Percentiles rank a stretch among this genome's conserved stretches.
Conservation (phyloP, 352 stramenopile species). For the Globisporangium canariense region DNA sequence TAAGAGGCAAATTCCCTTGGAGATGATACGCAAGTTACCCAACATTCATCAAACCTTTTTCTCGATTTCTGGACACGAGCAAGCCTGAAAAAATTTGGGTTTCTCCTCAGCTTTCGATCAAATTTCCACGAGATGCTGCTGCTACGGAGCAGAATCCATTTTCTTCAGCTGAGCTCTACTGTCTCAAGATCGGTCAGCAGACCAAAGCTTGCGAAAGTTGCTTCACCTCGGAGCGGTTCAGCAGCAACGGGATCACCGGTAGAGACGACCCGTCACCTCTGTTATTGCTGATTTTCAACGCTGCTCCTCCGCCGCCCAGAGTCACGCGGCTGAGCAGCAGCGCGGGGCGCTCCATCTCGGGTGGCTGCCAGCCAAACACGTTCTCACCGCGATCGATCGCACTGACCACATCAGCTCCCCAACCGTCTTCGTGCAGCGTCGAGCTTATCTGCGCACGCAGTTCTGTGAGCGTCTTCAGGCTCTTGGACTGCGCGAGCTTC, state of each 20-base stretch:
- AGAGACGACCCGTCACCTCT: not conserved
- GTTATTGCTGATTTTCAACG: slow-evolving; percentile 4
- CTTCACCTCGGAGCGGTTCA: slow-evolving; percentile 47
- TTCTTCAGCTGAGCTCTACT: not conserved
- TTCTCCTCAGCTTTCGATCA: not conserved
- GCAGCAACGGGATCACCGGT: slow-evolving; percentile 31
- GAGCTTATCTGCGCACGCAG: slow-evolving; percentile 44
- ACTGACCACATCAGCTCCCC: slow-evolving; percentile 50
- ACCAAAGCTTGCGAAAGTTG: slow-evolving; percentile 40
- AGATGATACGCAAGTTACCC: not conserved
- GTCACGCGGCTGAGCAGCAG: slow-evolving; percentile 62
- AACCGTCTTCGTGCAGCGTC: slow-evolving; percentile 45
- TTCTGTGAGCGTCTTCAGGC: slow-evolving; percentile 31
- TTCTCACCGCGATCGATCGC: slow-evolving; percentile 60
- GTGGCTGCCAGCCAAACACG: slow-evolving; percentile 72
- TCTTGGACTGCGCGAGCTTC: slow-evolving; percentile 47
- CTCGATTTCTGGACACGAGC: slow-evolving; percentile 1
- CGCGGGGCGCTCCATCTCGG: slow-evolving; percentile 65
- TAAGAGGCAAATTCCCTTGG: not conserved
- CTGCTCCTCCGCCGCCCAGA: slow-evolving; percentile 17
- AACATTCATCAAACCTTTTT: slow-evolving; percentile 1
- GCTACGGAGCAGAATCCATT: not conserved
- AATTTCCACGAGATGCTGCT: not conserved
- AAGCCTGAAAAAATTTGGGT: not conserved
- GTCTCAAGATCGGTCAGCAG: slow-evolving; percentile 28